Percentiles rank a stretch among this genome's conserved stretches.
These are phyloP conservation scores for Dalbergia cultrata DNA, from an alignment of 306 rosid genomes.

Conservation along the genomic window DNA sequence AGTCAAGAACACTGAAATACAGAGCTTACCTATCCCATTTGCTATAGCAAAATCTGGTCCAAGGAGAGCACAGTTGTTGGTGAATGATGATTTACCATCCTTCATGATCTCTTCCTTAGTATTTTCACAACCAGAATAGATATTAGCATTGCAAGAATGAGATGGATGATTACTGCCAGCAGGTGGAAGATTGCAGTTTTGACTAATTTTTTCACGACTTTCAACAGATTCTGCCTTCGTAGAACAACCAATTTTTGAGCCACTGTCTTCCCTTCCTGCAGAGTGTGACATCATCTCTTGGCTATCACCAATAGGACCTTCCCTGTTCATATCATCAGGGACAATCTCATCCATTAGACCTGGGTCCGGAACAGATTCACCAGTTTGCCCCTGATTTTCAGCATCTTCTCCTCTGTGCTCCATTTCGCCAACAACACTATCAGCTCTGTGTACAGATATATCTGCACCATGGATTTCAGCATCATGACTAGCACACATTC, in stretches of 20 bases:
- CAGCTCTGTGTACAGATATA: slow-evolving; percentile 89
- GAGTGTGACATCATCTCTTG: slow-evolving; percentile 94
- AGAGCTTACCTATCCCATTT: slow-evolving; percentile 70
- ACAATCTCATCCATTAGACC: slow-evolving; percentile 95
- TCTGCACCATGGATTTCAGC: slow-evolving; percentile 98
- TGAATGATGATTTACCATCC: slow-evolving; percentile 79
- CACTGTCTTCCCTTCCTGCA: slow-evolving; percentile 94
- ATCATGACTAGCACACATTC: slow-evolving; percentile 99
- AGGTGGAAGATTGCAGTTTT: slow-evolving; percentile 66
- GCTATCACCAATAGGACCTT: slow-evolving; percentile 93
- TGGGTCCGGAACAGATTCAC: slow-evolving; percentile 91
- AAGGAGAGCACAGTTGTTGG: slow-evolving; percentile 57
- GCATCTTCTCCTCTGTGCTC: slow-evolving; percentile 92
- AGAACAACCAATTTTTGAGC: slow-evolving; percentile 93
- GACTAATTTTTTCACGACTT: slow-evolving; percentile 94
- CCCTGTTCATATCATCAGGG: slow-evolving; percentile 85
- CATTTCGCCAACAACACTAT: slow-evolving; percentile 95
- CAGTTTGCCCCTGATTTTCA: slow-evolving; percentile 98
- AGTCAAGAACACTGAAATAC: slow-evolving; percentile 34
- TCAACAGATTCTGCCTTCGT: slow-evolving; percentile 96
- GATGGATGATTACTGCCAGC: slow-evolving; percentile 74
- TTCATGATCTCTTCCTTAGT: slow-evolving; percentile 72
- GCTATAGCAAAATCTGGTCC: slow-evolving; percentile 67
- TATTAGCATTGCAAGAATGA: slow-evolving; percentile 76
- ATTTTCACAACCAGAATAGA: slow-evolving; percentile 66